These are phyloP conservation scores for Taiozyma sp. DNA, from an alignment of 1,139 yeast genomes.

Conservation along the genomic window DNA sequence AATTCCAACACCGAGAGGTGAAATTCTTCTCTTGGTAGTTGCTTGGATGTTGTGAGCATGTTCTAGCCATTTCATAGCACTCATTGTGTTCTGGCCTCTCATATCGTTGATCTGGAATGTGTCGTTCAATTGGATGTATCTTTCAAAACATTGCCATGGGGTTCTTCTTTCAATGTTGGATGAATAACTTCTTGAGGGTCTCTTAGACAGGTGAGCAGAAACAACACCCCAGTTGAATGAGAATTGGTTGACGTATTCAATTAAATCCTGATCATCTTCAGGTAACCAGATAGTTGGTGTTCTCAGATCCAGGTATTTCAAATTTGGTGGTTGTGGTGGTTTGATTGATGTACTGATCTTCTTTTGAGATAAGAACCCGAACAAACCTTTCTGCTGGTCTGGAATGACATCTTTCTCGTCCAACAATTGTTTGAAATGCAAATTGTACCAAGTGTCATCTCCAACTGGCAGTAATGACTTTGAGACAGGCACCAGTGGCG, in stretches of 20 bases:
- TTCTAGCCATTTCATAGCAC: slow-evolving; percentile 89
- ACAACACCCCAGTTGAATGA: slow-evolving; percentile 93
- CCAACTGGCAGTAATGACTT: slow-evolving; percentile 59
- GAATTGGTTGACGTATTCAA: slow-evolving; percentile 80
- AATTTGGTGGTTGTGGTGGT: slow-evolving; percentile 87
- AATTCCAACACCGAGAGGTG: slow-evolving; percentile 87
- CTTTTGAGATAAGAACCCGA: slow-evolving; percentile 56
- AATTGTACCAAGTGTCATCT: slow-evolving; percentile 60
- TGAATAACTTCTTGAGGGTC: slow-evolving; percentile 62
- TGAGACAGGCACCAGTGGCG: slow-evolving; percentile 49
- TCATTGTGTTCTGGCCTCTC: slow-evolving; percentile 80
- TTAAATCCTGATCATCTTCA: slow-evolving; percentile 79
- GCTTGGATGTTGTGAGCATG: slow-evolving; percentile 87
- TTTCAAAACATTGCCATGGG: slow-evolving; percentile 98
- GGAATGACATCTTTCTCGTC: slow-evolving; percentile 33
- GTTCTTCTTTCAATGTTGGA: slow-evolving; percentile 93
- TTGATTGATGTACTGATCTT: slow-evolving; percentile 53
- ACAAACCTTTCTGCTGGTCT: slow-evolving; percentile 50
- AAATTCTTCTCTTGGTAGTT: slow-evolving; percentile 79
- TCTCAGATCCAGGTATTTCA: slow-evolving; percentile 72
- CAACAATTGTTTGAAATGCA: slow-evolving; percentile 47
- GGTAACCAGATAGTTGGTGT: slow-evolving; percentile 97
- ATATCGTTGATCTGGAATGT: slow-evolving; percentile 80
- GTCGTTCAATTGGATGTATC: slow-evolving; percentile 91
- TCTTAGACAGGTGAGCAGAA: slow-evolving; percentile 69